Evolutionary conservation across 768 basidiomycete genomes (phyloP).

Genomic region (Lenzites betulinus): DNA sequence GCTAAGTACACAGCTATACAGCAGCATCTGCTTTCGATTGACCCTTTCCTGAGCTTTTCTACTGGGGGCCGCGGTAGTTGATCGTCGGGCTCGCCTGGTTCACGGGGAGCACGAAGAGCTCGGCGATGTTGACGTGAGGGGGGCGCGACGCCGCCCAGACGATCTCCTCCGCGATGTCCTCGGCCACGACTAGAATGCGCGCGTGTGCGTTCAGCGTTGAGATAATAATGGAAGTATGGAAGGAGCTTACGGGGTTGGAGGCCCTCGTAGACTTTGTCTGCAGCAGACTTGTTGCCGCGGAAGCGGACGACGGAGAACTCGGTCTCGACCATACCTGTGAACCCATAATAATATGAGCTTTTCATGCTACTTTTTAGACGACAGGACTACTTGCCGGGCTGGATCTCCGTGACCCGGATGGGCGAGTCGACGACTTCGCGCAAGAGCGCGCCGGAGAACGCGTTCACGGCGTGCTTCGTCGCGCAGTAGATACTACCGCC

Average conservation of each 20-base stretch:
- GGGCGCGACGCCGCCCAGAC: constrained; percentile 95
- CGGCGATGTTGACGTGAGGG: constrained; percentile 89
- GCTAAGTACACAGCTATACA: no score
- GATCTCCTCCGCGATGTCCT: constrained; percentile 96
- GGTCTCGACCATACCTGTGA: constrained; percentile 79
- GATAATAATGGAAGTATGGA: constrained; percentile 6
- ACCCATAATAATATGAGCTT: background rate
- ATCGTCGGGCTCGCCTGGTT: constrained; percentile 76
- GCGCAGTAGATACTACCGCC: constrained; percentile 94
- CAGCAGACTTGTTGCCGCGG: constrained; percentile 79
- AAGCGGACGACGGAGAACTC: constrained; percentile 92
- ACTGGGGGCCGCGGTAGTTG: constrained; percentile 53
- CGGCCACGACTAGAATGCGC: constrained; percentile 53
- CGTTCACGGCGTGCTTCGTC: constrained; percentile 83
- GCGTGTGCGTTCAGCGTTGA: background rate
- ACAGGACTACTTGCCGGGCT: constrained; percentile 62
- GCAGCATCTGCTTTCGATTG: constrained; percentile 7
- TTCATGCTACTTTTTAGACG: background rate
- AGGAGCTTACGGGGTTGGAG: constrained; percentile 71
- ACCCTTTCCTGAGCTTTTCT: constrained; percentile 20
- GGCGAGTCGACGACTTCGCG: constrained; percentile 90
- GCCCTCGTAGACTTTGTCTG: constrained; percentile 90
- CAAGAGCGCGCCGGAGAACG: constrained; percentile 82
- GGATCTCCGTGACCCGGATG: constrained; percentile 92
- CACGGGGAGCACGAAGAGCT: constrained; percentile 74